A percentile compares a stretch with the other conserved stretches of the same genome.
Evolutionary conservation across 164 flowering plant species (phyloP).

Genomic region (Vitis cinerea): DNA sequence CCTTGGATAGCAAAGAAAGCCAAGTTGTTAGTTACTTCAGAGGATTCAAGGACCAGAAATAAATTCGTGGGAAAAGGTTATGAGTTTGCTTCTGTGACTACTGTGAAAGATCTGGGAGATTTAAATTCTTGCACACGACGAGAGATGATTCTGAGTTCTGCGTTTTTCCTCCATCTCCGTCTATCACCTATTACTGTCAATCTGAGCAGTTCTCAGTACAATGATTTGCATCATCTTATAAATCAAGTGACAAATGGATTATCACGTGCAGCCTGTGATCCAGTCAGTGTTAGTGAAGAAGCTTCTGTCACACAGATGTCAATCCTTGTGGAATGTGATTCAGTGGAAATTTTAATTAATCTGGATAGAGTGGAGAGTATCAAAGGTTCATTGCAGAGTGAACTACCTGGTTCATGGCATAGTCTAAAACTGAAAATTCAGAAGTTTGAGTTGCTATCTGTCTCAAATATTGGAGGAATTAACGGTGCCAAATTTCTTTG

Average conservation of each 20-base stretch:
- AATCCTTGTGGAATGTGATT: slow-evolving; percentile 63
- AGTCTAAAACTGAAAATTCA: slow-evolving; percentile 43
- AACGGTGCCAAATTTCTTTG: slow-evolving; percentile 58
- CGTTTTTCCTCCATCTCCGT: slow-evolving; percentile 45
- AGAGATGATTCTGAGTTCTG: slow-evolving; percentile 72
- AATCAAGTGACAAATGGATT: slow-evolving; percentile 44
- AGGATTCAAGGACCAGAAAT: slow-evolving; percentile 36
- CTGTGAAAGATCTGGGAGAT: slow-evolving; percentile 49
- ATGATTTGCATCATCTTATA: slow-evolving; percentile 38
- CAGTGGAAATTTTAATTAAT: slow-evolving; percentile 43
- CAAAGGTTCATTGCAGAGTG: slow-evolving; percentile 53
- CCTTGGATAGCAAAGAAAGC: slow-evolving; percentile 69
- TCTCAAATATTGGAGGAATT: slow-evolving; percentile 72
- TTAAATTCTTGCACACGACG: slow-evolving; percentile 39
- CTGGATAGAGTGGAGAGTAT: slow-evolving; percentile 35
- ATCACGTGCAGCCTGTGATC: slow-evolving; percentile 22
- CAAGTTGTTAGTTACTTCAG: slow-evolving; percentile 53
- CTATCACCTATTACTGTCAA: slow-evolving; percentile 42
- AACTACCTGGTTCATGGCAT: slow-evolving; percentile 89
- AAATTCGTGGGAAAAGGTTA: slow-evolving; percentile 43
- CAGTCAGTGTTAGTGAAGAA: slow-evolving; percentile 19
- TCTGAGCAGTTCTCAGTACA: slow-evolving; percentile 49
- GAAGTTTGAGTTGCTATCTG: slow-evolving; percentile 68
- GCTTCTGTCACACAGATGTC: slow-evolving; percentile 53
- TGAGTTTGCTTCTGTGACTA: slow-evolving; percentile 70